Conservation (phyloP, 2,329 filamentous ascomycete genomes). For the Aureobasidium namibiae region DNA sequence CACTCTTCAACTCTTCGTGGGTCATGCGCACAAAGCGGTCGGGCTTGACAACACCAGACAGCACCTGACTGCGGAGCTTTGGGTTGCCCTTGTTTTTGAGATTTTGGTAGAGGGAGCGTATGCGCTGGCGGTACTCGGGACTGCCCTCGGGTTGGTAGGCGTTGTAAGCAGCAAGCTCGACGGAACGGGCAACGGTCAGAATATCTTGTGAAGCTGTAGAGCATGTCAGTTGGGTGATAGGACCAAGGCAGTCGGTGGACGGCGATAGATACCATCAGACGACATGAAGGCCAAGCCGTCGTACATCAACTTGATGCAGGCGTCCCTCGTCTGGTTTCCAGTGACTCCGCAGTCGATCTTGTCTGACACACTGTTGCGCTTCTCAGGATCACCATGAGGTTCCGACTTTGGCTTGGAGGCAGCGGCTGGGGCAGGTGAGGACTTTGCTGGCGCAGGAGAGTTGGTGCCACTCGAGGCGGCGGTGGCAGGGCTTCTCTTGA, state of each 20-base stretch:
- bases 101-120: conserved; percentile 88
- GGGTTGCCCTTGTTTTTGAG: conserved; percentile 87
- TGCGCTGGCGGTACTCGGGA: conserved; percentile 73
- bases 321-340: conserved; percentile 64
- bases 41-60: conserved; percentile 63
- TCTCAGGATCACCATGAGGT: conserved; percentile 55
- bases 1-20: conserved; percentile 83
- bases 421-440: conserved; percentile 29
- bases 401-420: conserved; percentile 43
- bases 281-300: conserved; percentile 78
- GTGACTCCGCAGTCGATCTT: conserved; percentile 71
- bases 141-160: conserved; percentile 61
- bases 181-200: conserved; percentile 55
- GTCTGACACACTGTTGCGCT: conserved; percentile 75
- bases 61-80: conserved; percentile 65
- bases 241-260: background rate
- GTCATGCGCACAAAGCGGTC: conserved; percentile 77
- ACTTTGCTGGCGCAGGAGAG: conserved; percentile 27
- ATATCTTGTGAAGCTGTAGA: conserved; percentile 52
- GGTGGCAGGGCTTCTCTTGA: conserved; percentile 45
- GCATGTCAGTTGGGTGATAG: background rate
- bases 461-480: conserved; percentile 33
- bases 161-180: conserved; percentile 69
- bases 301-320: conserved; percentile 85
- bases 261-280: conserved; percentile 33